These are phyloP conservation scores for Elongisporangium anandrum DNA, from an alignment of 352 stramenopile species.

Conservation along the genomic window DNA sequence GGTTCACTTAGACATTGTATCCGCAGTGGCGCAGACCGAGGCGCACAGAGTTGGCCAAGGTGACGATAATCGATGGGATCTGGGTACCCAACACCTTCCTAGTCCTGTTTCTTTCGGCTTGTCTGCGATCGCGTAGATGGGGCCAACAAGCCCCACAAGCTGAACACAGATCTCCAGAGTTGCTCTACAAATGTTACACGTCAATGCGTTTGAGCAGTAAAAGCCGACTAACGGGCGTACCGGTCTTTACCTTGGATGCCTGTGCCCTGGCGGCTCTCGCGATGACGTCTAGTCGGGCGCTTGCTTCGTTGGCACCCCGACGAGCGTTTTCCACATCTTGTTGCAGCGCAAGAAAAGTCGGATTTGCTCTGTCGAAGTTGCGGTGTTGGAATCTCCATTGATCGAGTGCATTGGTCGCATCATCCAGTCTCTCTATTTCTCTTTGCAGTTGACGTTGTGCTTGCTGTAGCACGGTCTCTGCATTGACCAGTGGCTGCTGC, in stretches of 20 bases:
- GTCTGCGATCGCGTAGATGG: neutral
- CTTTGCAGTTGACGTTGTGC: neutral
- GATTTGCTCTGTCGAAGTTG: neutral
- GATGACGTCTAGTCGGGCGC: neutral
- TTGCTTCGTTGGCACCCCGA: neutral
- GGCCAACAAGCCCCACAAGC: neutral
- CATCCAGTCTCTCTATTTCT: neutral
- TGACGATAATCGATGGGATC: neutral
- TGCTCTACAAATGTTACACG: neutral
- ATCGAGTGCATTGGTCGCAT: neutral
- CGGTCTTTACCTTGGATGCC: neutral
- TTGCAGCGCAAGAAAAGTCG: neutral
- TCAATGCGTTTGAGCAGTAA: neutral
- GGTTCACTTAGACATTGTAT: neutral
- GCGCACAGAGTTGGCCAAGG: neutral
- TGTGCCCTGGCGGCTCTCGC: neutral
- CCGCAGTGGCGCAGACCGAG: neutral
- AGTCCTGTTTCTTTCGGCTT: neutral
- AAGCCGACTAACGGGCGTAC: neutral
- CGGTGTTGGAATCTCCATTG: neutral
- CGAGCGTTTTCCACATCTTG: neutral
- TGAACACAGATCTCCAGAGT: neutral
- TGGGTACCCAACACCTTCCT: neutral
- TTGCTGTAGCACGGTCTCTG: neutral
- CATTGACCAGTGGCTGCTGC: neutral